Base-by-base conservation (phyloP, 1,284 basidiomycete species). In the Cryptococcus sp. region DNA sequence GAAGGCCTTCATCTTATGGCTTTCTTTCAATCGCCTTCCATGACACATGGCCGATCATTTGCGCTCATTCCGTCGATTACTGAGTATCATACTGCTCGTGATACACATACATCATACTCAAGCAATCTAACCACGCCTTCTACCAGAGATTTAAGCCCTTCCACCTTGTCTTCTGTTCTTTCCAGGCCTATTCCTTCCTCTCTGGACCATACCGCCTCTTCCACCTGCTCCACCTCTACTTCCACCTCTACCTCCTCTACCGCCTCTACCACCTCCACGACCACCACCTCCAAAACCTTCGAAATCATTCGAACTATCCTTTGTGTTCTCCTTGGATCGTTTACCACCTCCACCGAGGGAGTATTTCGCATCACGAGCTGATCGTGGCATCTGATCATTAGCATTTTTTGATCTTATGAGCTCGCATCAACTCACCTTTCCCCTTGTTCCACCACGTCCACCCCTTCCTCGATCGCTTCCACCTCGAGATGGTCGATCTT, bases 291-390 rank as follows among this genome's bases (percentile, higher is more conserved):
- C 67, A n/a, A 78, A 77, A 41, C 77, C 72, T 8, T 77, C 80
- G 64, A 90, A 88, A 67, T 84, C 81, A 69, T 90, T 87, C 5
- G 88, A 89, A 7, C 87, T 89, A 49, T 85, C 83, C 57, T 80
- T 80, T 23, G 87, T 90, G 70, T 93, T 94, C 72, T 88, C 84
- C 77, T 93, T 93, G 44, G 85, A 81, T 55, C 84, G 79, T 64
- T 83, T 78, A 23, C 83, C 82, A 11, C 80, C 80, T 30, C 76
- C 72, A 8, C 89, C 88, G 62, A 87, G 87, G 3, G 89, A 89
- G 70, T 84, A 92, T 76, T 93, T 93, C 63, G 82, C 75, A 71
- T 94, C 86, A 41, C 90, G 83, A 8, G 80, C 83, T 32, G 79
- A 73, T n/a, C 90, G 84, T 43, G 84, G 80, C 59, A 89, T 77